These are phyloP conservation scores for Phialophora tarda DNA, from an alignment of 2,329 filamentous ascomycete species.

Conservation along the genomic window DNA sequence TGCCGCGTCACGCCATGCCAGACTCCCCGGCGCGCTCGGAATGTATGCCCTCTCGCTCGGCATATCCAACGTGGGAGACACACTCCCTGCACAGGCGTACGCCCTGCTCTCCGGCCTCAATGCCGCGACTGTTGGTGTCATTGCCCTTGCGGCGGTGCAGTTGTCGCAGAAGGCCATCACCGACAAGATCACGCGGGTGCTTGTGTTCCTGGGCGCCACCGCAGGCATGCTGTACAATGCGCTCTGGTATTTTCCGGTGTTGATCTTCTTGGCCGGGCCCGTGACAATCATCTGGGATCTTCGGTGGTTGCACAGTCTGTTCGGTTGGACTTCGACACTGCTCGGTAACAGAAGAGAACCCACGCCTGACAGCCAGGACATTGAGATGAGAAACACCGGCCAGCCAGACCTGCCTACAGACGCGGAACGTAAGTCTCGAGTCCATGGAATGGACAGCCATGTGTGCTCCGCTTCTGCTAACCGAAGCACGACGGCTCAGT, in stretches of 20 bases:
- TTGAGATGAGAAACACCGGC: slow-evolving; percentile 6
- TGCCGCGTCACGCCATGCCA: slow-evolving; percentile 38
- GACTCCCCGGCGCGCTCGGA: slow-evolving; percentile 70
- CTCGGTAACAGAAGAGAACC: background rate
- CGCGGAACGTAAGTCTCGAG: background rate
- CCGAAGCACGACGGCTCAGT: background rate
- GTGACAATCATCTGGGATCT: slow-evolving; percentile 63
- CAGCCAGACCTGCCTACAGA: background rate
- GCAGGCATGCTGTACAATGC: slow-evolving; percentile 73
- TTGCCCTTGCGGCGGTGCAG: slow-evolving; percentile 71
- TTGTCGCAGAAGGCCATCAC: slow-evolving; percentile 65
- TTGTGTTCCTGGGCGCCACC: slow-evolving; percentile 68
- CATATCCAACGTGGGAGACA: slow-evolving; percentile 64
- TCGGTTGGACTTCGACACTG: background rate
- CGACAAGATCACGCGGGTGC: slow-evolving; percentile 65
- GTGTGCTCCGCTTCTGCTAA: background rate
- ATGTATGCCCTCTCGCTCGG: slow-evolving; percentile 73
- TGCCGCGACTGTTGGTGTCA: slow-evolving; percentile 72
- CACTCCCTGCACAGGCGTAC: slow-evolving; percentile 67
- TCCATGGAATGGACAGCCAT: background rate
- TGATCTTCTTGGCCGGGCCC: slow-evolving; percentile 64
- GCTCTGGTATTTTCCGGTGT: slow-evolving; percentile 73
- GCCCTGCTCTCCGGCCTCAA: slow-evolving; percentile 75
- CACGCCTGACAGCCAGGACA: background rate
- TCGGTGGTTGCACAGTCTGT: slow-evolving; percentile 55